Conservation (phyloP, 768 basidiomycete species). For the Boletus pseudopeckii region DNA sequence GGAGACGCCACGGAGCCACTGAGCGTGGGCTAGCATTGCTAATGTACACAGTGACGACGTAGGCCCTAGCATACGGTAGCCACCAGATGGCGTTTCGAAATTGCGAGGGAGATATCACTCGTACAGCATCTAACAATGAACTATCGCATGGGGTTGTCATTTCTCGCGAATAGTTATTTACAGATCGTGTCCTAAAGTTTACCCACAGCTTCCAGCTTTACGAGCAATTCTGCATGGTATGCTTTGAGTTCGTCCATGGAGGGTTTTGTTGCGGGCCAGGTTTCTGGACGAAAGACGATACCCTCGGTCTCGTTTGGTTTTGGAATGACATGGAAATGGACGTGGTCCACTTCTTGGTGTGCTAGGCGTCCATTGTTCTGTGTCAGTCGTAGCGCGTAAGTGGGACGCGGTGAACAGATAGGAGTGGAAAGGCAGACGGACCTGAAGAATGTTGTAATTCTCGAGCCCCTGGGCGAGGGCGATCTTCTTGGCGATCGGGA, state of each 20-base stretch:
- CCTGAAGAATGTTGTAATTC: conserved; percentile 87
- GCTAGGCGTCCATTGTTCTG: conserved; percentile 70
- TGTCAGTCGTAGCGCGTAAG: not conserved
- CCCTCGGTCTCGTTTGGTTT: conserved; percentile 75
- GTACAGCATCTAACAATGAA: not conserved
- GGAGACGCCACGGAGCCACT: no score
- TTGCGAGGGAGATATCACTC: no score
- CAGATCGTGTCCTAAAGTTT: conserved; percentile 14
- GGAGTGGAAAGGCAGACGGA: conserved; percentile 11
- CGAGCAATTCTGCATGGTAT: conserved; percentile 18
- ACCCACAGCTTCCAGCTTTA: conserved; percentile 13
- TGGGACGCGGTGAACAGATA: no score
- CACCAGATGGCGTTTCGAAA: no score
- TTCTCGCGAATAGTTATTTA: not conserved
- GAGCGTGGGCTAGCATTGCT: no score
- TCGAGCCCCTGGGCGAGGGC: conserved; percentile 68
- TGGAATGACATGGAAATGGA: conserved; percentile 93
- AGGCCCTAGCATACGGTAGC: no score
- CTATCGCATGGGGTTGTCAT: not conserved
- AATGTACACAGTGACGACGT: no score
- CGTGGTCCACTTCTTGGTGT: conserved; percentile 76
- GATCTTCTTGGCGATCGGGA: conserved; percentile 86
- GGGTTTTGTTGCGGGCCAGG: conserved; percentile 49
- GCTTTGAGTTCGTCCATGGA: conserved; percentile 22
- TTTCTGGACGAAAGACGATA: conserved; percentile 50